phyloP scores from a whole-genome alignment of 1,139 yeast genomes.

The Scheffersomyces cryptocercus region DNA sequence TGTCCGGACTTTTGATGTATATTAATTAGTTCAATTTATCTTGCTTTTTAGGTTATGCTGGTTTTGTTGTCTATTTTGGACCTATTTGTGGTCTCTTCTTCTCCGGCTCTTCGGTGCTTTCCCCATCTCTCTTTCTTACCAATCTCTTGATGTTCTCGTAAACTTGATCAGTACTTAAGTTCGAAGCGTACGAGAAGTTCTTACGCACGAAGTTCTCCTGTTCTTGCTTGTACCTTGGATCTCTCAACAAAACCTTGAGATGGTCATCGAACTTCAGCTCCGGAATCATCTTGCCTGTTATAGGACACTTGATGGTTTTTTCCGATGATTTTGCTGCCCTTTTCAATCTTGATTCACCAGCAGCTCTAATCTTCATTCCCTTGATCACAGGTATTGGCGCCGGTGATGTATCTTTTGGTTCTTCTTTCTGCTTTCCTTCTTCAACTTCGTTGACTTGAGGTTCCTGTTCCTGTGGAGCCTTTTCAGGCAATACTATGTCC shows the following conservation, averaged over 20 bases:
- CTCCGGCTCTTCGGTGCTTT: conserved; percentile 7
- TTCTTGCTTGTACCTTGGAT: conserved; percentile 77
- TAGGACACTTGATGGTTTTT: conserved; percentile 62
- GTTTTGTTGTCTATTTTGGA: background rate
- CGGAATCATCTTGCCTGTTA: conserved; percentile 69
- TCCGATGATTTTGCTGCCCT: conserved; percentile 24
- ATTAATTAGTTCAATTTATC: no score
- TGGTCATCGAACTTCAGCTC: conserved; percentile 76
- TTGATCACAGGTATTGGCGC: conserved; percentile 17
- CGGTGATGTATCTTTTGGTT: conserved; percentile 2
- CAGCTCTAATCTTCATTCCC: conserved; percentile 66
- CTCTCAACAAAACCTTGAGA: conserved; percentile 67
- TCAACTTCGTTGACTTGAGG: background rate
- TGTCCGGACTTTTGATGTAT: no score
- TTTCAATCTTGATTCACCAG: conserved; percentile 65
- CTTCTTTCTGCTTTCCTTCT: conserved; percentile 3
- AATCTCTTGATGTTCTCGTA: conserved; percentile 72
- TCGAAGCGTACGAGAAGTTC: conserved; percentile 56
- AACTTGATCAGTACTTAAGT: conserved; percentile 68
- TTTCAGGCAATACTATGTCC: conserved; percentile 16
- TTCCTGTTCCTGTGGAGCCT: conserved; percentile 2
- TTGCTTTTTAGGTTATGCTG: no score
- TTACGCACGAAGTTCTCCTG: conserved; percentile 65
- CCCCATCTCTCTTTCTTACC: conserved; percentile 35
- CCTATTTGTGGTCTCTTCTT: conserved; percentile 12